A percentile compares a stretch with the other conserved stretches of the same genome.
Conservation (phyloP, 2,329 filamentous ascomycete genomes). For the Monilinia aucupariae region DNA sequence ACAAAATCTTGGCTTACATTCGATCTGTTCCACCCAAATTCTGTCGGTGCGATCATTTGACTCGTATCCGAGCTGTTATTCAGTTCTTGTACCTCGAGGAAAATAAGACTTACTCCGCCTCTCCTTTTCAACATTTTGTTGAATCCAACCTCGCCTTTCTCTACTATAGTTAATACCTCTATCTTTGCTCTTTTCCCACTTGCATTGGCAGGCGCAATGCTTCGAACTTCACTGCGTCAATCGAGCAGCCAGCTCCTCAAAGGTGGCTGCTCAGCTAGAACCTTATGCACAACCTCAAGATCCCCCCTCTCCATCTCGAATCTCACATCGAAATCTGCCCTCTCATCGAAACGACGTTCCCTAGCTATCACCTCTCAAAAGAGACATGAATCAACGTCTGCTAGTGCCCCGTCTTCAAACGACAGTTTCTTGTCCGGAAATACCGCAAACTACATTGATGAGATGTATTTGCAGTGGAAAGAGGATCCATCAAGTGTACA, state of each 20-base stretch:
- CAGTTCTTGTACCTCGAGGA: conserved; percentile 7
- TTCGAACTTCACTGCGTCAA: conserved; percentile 63
- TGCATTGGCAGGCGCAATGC: conserved; percentile 54
- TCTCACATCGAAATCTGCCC: conserved; percentile 36
- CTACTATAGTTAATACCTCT: not conserved
- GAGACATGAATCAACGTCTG: conserved; percentile 50
- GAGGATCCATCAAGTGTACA: conserved; percentile 89
- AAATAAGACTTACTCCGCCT: conserved; percentile 45
- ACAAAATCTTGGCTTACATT: not conserved
- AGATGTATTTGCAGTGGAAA: conserved; percentile 99
- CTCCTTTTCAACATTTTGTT: conserved; percentile 36
- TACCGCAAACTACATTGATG: conserved; percentile 98
- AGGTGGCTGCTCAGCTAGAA: conserved; percentile 43
- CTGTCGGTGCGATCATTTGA: conserved; percentile 17
- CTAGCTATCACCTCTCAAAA: conserved; percentile 44
- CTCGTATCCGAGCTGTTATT: conserved; percentile 14
- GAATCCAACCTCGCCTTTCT: not conserved
- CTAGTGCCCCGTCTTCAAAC: conserved; percentile 66
- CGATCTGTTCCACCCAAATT: conserved; percentile 11
- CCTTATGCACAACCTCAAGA: conserved; percentile 36
- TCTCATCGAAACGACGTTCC: conserved; percentile 44
- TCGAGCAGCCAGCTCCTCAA: conserved; percentile 59
- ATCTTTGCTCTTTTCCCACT: conserved; percentile 17
- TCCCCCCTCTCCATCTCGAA: conserved; percentile 39
- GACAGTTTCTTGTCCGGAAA: conserved; percentile 96